Conservation (phyloP, 2,329 filamentous ascomycete genomes). For the Trichoderma sp. region DNA sequence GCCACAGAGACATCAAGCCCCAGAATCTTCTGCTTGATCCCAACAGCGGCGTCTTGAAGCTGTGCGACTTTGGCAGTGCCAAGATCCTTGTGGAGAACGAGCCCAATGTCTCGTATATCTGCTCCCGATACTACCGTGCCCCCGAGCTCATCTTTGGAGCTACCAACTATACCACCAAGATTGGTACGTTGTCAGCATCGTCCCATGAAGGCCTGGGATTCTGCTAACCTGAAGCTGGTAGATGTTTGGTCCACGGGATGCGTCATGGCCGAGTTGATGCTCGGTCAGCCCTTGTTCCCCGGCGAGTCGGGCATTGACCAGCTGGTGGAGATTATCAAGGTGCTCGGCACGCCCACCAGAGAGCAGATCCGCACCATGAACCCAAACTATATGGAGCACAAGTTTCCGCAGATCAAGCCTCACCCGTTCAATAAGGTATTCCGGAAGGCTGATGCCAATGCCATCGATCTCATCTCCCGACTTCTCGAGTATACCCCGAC, state of each 20-base stretch:
- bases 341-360: constrained; percentile 90
- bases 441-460: constrained; percentile 89
- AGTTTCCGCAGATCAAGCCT: constrained; percentile 99
- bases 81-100: constrained; percentile 99
- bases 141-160: constrained; percentile 98
- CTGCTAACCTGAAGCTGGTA: constrained; percentile 61
- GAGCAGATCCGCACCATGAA: constrained; percentile 99
- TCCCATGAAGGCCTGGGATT: not conserved
- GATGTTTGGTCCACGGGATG: constrained; percentile 99
- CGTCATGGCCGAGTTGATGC: constrained; percentile 99
- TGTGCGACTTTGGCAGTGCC: constrained; percentile 98
- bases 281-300: constrained; percentile 95
- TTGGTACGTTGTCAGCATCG: constrained; percentile 67
- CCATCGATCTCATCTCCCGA: constrained; percentile 91
- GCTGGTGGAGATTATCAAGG: constrained; percentile 98
- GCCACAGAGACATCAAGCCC: constrained; percentile 98
- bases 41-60: constrained; percentile 85
- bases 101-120: constrained; percentile 99
- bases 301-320: constrained; percentile 99
- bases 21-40: constrained; percentile 96
- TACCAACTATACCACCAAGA: constrained; percentile 99
- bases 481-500: constrained; percentile 97
- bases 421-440: constrained; percentile 99
- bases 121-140: constrained; percentile 96
- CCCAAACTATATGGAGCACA: constrained; percentile 99